A percentile compares a stretch with the other conserved stretches of the same genome.
Conservation (phyloP, 2,329 filamentous ascomycete species). For the Fusarium sp. region DNA sequence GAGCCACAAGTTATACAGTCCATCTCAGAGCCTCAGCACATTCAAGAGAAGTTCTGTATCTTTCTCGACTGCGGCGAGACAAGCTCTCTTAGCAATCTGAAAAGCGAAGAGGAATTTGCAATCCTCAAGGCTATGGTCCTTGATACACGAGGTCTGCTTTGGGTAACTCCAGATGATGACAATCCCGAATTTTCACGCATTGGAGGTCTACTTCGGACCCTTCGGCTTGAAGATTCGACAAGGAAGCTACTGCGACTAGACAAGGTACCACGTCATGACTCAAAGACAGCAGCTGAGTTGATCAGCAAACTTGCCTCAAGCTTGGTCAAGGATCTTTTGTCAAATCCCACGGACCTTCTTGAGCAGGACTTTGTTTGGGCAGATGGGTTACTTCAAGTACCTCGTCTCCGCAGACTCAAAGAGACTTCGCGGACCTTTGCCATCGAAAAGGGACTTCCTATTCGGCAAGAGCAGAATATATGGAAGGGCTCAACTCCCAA, state of each 20-base stretch:
- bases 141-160: not conserved
- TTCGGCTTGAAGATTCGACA: not conserved
- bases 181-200: not conserved
- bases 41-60: not conserved
- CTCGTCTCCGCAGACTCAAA: not conserved
- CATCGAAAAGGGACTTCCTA: not conserved
- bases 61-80: not conserved
- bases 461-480: not conserved
- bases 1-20: not conserved
- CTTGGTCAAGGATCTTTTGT: not conserved
- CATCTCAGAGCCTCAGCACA: not conserved
- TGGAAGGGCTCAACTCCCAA: not conserved
- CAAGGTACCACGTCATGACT: not conserved
- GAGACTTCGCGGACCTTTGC: not conserved
- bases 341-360: not conserved
- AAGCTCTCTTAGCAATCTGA: not conserved
- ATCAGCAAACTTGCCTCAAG: not conserved
- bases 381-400: not conserved
- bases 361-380: not conserved
- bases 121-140: not conserved
- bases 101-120: not conserved
- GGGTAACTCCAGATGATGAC: slow-evolving; percentile 21
- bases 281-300: not conserved
- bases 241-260: not conserved
- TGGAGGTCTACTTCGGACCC: not conserved